Base-by-base conservation (phyloP, 2,329 filamentous ascomycete genomes). In the Seiridium unicorne region DNA sequence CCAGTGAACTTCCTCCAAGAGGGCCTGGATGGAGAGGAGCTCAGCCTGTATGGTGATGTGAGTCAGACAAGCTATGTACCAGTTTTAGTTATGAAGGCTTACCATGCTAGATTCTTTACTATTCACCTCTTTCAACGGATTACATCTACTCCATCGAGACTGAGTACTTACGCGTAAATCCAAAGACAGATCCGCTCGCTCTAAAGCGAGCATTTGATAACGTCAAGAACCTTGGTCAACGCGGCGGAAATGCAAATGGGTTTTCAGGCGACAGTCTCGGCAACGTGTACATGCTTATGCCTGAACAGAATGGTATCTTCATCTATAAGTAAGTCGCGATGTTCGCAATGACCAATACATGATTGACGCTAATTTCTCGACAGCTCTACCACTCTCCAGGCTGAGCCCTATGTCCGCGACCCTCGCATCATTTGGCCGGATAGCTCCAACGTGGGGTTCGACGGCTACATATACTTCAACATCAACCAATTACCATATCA, bases 401-500 rank as follows among this genome's bases (percentile, higher is more conserved):
- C 74, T 2, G 64, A 72, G 4, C 69, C 69, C 0, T 79, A 76
- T 59, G 68, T 79, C 1, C 64, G 75, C 31, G 78, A 80, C 59
- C 76, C 76, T 10, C 67, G 77, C 32, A 78, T 79, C 18, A 61
- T 80, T 10, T 80, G 75, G 78, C 74, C 74, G 0, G 76, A 80
- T 63, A 75, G 74, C 48, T 73, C 74, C 13, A 76, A 74, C 51
- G 67, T 77, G 13, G 76, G 72, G 0, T 74, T 69, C 38, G 77
- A 80, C 66, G 77, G 73, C 3, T 82, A 79, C 55, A 65, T 82
- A 11, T 81, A 83, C 61, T 66, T 81, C 60, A 81, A 79, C 57
- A 77, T 81, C 62, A 80, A 83, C 62, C 80, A 83, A 66, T 61
- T 83, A 60, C 76, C 75, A 1, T 79, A 77, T 65, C 77, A 81